Evolutionary conservation across 1,284 basidiomycete genomes (phyloP).

Genomic region (Phellopilus nigrolimitatus): DNA sequence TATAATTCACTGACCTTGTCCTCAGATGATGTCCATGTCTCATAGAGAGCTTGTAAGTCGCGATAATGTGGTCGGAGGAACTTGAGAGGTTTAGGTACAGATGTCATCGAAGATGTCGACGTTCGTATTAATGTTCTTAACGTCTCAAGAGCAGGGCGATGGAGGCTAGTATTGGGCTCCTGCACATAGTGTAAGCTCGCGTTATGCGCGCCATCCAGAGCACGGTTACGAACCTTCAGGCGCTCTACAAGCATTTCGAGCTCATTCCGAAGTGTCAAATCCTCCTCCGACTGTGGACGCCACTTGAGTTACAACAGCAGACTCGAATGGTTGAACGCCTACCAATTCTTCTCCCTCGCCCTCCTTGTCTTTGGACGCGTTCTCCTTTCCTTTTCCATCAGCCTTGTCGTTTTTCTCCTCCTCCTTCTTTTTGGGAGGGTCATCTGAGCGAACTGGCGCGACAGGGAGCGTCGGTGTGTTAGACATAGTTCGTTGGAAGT

Average conservation of each 20-base stretch:
- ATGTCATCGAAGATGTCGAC: slow-evolving; percentile 99
- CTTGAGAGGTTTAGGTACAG: slow-evolving; percentile 98
- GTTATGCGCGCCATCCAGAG: slow-evolving; percentile 2
- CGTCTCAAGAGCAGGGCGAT: slow-evolving; percentile 91
- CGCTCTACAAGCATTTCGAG: slow-evolving; percentile 98
- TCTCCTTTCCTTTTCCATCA: slow-evolving; percentile 39
- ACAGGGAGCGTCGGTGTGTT: slow-evolving; percentile 16
- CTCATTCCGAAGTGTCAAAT: slow-evolving; percentile 90
- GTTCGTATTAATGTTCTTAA: slow-evolving; percentile 93
- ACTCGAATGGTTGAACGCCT: slow-evolving; percentile 28
- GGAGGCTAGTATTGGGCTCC: slow-evolving; percentile 85
- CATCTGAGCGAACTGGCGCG: slow-evolving; percentile 55
- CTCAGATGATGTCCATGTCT: slow-evolving; percentile 73
- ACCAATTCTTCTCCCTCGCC: slow-evolving; percentile 82
- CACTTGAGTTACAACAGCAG: background rate
- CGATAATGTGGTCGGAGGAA: slow-evolving; percentile 96
- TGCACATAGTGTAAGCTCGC: slow-evolving; percentile 31
- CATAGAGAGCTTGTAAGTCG: slow-evolving; percentile 79
- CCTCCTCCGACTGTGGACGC: slow-evolving; percentile 81
- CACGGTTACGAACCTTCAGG: slow-evolving; percentile 59
- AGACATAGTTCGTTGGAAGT: slow-evolving; percentile 9
- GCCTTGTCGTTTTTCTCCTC: slow-evolving; percentile 35
- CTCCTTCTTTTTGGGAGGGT: slow-evolving; percentile 68
- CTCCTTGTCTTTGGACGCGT: slow-evolving; percentile 41
- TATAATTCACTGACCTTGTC: slow-evolving; percentile 68